phyloP scores from a whole-genome alignment of 1,139 yeast genomes.

The Kodamaea sp. region DNA sequence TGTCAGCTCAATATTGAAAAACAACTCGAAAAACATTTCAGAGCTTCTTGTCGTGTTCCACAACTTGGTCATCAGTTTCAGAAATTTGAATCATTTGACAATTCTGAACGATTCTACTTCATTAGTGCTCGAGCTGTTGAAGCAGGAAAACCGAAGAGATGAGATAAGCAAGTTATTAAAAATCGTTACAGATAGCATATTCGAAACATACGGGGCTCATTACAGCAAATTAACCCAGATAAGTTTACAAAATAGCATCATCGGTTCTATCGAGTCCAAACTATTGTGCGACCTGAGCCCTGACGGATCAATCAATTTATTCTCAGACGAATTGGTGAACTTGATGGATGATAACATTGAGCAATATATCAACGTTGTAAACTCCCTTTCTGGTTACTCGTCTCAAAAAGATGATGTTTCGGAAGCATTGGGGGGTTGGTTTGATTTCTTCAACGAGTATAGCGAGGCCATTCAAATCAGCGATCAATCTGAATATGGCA shows the following conservation, averaged over 20 bases:
- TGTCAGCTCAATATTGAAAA: constrained; percentile 4
- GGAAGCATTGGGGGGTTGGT: constrained; percentile 25
- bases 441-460: constrained; percentile 18
- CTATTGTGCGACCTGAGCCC: too few species aligned
- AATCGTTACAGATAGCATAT: constrained; percentile 4
- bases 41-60: constrained; percentile 19
- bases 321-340: constrained; percentile 23
- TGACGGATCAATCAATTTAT: constrained; percentile 11
- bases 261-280: background rate
- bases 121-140: constrained; percentile 6
- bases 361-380: constrained; percentile 20
- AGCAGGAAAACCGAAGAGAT: constrained; percentile 1
- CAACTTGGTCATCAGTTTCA: constrained; percentile 25
- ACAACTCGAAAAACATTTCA: constrained; percentile 8
- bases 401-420: constrained; percentile 14
- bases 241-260: constrained; percentile 1
- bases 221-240: constrained; percentile 4
- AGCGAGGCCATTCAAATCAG: constrained; percentile 11
- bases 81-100: constrained; percentile 18
- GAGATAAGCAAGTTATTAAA: constrained; percentile 7
- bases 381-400: constrained; percentile 5
- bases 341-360: constrained; percentile 30
- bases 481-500: constrained; percentile 7
- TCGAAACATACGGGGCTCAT: background rate
- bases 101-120: constrained; percentile 12